Conservation (phyloP, 139 green algal species). For the Chlamydomonas applanata region DNA sequence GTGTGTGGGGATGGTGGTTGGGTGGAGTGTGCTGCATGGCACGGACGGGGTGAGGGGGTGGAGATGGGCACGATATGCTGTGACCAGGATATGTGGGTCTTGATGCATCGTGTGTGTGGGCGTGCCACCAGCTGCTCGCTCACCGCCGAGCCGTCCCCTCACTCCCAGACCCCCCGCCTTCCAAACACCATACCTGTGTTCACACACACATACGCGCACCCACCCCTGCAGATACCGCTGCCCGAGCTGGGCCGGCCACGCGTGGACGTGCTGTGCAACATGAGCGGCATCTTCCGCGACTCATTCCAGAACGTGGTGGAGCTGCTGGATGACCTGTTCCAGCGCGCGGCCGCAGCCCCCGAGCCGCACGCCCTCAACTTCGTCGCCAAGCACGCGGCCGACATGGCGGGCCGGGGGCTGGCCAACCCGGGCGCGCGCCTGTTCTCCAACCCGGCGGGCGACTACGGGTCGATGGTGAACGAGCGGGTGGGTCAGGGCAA, state of each 20-base stretch:
- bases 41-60: neutral
- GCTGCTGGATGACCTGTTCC: conserved; percentile 95
- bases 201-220: neutral
- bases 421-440: conserved; percentile 70
- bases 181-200: neutral
- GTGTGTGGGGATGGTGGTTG: conserved; percentile 49
- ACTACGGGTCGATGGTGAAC: conserved; percentile 99
- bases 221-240: conserved; percentile 74
- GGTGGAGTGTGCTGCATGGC: neutral
- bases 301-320: conserved; percentile 91
- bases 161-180: too few species aligned
- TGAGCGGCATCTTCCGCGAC: conserved; percentile 95
- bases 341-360: conserved; percentile 61
- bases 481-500: conserved; percentile 86
- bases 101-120: too few species aligned
- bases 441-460: conserved; percentile 92
- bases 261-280: conserved; percentile 94
- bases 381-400: conserved; percentile 86
- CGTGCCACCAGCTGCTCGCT: too few species aligned
- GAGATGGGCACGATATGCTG: too few species aligned
- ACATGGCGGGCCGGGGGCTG: conserved; percentile 69
- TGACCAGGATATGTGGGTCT: too few species aligned
- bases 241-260: conserved; percentile 77
- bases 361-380: conserved; percentile 89
- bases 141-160: too few species aligned